Percentiles rank a stretch among this genome's conserved stretches.
phyloP scores from a whole-genome alignment of 2,329 filamentous ascomycete genomes.

The Epichloe coenophiala region DNA sequence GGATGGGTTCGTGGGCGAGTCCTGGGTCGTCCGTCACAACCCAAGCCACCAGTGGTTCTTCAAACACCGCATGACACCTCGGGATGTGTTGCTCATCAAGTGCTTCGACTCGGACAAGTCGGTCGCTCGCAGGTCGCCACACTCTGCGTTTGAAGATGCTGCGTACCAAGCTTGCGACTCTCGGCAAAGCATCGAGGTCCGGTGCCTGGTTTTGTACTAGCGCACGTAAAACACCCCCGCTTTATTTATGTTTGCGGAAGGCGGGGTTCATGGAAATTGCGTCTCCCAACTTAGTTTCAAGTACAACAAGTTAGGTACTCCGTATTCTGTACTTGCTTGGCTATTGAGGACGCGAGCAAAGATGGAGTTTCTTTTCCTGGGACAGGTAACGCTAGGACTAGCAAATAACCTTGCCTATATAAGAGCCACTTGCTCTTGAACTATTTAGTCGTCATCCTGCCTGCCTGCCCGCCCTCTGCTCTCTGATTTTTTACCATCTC shows the following conservation, averaged over 20 bases:
- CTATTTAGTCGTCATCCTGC: too few species aligned
- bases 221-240: not conserved
- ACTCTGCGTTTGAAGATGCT: slow-evolving; percentile 39
- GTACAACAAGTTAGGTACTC: too few species aligned
- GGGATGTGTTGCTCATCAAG: slow-evolving; percentile 46
- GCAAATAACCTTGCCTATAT: too few species aligned
- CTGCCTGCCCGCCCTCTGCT: too few species aligned
- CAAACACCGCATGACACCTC: slow-evolving; percentile 34
- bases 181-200: slow-evolving; percentile 51
- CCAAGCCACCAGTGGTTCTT: slow-evolving; percentile 38
- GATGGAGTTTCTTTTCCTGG: too few species aligned
- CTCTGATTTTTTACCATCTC: too few species aligned
- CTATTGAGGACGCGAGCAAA: too few species aligned
- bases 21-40: slow-evolving; percentile 29
- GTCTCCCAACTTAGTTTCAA: too few species aligned
- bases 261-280: not conserved
- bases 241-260: not conserved
- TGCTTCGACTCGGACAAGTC: slow-evolving; percentile 47
- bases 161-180: slow-evolving; percentile 39
- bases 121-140: slow-evolving; percentile 37
- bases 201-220: slow-evolving; percentile 49
- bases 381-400: too few species aligned
- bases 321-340: too few species aligned
- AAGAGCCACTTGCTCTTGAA: too few species aligned
- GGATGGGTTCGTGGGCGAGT: slow-evolving; percentile 34